Base-by-base conservation (phyloP, 2,329 filamentous ascomycete species). In the Xylaria sp. region DNA sequence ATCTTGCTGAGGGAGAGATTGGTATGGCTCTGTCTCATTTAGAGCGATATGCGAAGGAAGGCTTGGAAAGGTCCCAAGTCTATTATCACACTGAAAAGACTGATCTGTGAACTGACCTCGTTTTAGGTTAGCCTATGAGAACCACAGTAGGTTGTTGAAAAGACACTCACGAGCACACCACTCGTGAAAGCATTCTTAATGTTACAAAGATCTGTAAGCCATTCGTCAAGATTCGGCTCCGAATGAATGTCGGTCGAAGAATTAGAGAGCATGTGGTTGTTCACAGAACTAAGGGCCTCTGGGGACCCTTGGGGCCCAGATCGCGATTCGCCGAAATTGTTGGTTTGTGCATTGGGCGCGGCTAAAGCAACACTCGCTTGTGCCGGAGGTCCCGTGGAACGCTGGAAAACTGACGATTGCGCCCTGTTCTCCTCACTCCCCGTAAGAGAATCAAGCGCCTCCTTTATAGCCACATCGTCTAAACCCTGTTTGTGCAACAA, bases 141-240 rank as follows among this genome's bases (percentile, higher is more conserved):
- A 51, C 23, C 46, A 43, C 2, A 9, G 39, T 18, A 20, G 4
- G 7, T 33, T 1, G 13, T 7, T 15, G 25, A 3, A 12, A 13
- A 12, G 9, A 31, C 1, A 49, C 51, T 20, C 57, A 64, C 61
- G n/a, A 46, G 46, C 6, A 48, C 8, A 41, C 49, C 46, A 25
- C 12, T 28, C 20, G n/a, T n/a, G 13, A 67, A 63, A 41, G 52
- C 33, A 62, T 63, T 59, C 20, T 63, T 46, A 15, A 67, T 58
- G n/a, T 58, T 33, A 25, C 52, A 62, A 23, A 67, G 41, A 20
- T 67, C 64, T 9, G 43, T 41, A 36, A 67, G 43, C 64, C 64
- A 67, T 18, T 63, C 20, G 31, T 67, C 18, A 3, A 63, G 5
- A 43, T 54, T 28, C 23, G 49, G 3, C 2, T 43, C 56, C 23